phyloP scores from a whole-genome alignment of 139 green algal genomes.

The Chlorella sp. region DNA sequence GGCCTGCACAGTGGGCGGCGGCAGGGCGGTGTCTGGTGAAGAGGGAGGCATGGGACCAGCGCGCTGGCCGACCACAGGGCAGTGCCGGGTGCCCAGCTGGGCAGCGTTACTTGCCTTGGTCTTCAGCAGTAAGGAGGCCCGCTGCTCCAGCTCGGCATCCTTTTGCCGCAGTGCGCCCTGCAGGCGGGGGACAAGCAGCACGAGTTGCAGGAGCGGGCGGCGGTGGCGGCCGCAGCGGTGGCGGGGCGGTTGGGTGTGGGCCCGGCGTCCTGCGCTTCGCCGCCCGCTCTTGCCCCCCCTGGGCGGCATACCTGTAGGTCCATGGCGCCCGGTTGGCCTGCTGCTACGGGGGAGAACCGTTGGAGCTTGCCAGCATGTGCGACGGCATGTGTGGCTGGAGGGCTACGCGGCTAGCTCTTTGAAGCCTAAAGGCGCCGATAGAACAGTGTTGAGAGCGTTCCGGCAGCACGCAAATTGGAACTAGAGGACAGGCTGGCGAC shows the following conservation, averaged over 20 bases:
- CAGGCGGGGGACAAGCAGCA: background rate
- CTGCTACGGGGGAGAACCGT: background rate
- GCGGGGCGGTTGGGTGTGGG: background rate
- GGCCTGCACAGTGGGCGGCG: background rate
- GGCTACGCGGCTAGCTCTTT: too few relatives aligned
- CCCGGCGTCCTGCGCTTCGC: background rate
- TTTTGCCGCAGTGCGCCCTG: conserved; percentile 10
- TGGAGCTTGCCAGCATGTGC: too few relatives aligned
- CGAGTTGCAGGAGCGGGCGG: background rate
- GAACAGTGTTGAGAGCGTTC: too few relatives aligned
- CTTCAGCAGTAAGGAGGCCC: conserved; percentile 15
- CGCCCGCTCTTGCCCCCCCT: too few relatives aligned
- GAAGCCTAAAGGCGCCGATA: too few relatives aligned
- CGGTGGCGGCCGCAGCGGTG: background rate
- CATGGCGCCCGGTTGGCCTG: background rate
- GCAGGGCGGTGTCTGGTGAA: background rate
- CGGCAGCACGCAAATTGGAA: too few relatives aligned
- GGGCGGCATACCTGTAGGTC: background rate
- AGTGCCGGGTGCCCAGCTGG: too few relatives aligned
- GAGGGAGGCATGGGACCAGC: too few relatives aligned
- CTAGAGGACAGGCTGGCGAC: too few relatives aligned
- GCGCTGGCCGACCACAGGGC: too few relatives aligned
- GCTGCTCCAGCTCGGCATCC: conserved; percentile 33
- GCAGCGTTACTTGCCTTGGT: conserved; percentile 1
- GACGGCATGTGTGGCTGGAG: too few relatives aligned